These are phyloP conservation scores for Neurospora sp. DNA, from an alignment of 495 filamentous ascomycete genomes.

Conservation along the genomic window DNA sequence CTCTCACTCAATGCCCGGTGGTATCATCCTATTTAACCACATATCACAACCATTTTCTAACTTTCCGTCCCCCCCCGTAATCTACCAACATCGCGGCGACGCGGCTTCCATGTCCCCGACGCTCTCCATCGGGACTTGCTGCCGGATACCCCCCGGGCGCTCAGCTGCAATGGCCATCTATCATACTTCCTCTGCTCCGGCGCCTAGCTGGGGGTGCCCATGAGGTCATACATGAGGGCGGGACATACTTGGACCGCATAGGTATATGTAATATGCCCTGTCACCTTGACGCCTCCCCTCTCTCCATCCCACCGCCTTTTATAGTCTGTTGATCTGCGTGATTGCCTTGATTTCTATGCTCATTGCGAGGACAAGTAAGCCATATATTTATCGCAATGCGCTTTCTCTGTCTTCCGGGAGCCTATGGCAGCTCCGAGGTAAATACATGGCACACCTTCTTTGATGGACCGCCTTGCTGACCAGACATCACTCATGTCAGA, in stretches of 20 bases:
- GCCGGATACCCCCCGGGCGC: neutral
- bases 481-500: slow-evolving; percentile 21
- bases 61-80: neutral
- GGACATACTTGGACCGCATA: neutral
- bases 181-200: neutral
- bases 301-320: neutral
- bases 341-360: neutral
- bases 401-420: slow-evolving; percentile 35
- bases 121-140: neutral
- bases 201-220: neutral
- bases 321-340: neutral
- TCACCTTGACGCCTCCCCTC: neutral
- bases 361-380: neutral
- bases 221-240: neutral
- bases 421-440: slow-evolving; percentile 43
- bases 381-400: slow-evolving; percentile 20
- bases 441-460: slow-evolving; percentile 13
- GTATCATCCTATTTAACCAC: neutral
- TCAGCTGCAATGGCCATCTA: neutral
- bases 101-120: neutral
- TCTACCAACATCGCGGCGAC: neutral
- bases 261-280: neutral
- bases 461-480: neutral
- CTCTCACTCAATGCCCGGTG: neutral
- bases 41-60: neutral